Percentiles rank a stretch among this genome's conserved stretches.
Evolutionary conservation across 495 filamentous ascomycete species (phyloP).

Genomic region (Penicillium soppii): DNA sequence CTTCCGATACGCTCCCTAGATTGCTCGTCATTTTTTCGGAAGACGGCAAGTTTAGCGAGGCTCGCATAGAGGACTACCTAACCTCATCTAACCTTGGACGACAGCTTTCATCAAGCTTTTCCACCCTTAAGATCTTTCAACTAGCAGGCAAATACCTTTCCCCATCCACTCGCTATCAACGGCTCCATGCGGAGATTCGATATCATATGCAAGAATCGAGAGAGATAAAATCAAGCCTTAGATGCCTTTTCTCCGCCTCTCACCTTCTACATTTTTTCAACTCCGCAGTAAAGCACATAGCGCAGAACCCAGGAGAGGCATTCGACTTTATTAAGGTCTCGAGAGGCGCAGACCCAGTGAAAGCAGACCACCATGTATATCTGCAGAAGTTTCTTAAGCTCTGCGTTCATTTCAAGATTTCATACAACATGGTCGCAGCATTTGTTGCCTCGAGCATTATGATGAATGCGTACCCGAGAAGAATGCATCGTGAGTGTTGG

Average conservation of each 20-base stretch:
- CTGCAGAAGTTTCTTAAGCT: conserved; percentile 17
- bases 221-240: background rate
- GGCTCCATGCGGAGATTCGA: conserved; percentile 12
- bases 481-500: conserved; percentile 26
- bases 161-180: conserved; percentile 9
- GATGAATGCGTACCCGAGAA: conserved; percentile 24
- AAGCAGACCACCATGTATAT: conserved; percentile 17
- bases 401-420: background rate
- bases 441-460: conserved; percentile 29
- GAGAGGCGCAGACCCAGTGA: conserved; percentile 9
- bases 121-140: conserved; percentile 19
- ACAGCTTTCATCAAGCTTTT: conserved; percentile 12
- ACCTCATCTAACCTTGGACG: background rate
- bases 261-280: conserved; percentile 25
- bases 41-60: background rate
- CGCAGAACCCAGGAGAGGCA: conserved; percentile 7
- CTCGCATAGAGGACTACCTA: background rate
- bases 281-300: conserved; percentile 14
- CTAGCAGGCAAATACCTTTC: conserved; percentile 16
- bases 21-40: conserved; percentile 9
- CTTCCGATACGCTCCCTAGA: conserved; percentile 8
- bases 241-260: conserved; percentile 18
- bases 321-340: conserved; percentile 24
- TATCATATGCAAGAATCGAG: conserved; percentile 1
- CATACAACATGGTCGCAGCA: conserved; percentile 13